A percentile compares a stretch with the other conserved stretches of the same genome.
These are phyloP conservation scores for Talaromyces borbonicus DNA, from an alignment of 495 filamentous ascomycete genomes.

Conservation along the genomic window DNA sequence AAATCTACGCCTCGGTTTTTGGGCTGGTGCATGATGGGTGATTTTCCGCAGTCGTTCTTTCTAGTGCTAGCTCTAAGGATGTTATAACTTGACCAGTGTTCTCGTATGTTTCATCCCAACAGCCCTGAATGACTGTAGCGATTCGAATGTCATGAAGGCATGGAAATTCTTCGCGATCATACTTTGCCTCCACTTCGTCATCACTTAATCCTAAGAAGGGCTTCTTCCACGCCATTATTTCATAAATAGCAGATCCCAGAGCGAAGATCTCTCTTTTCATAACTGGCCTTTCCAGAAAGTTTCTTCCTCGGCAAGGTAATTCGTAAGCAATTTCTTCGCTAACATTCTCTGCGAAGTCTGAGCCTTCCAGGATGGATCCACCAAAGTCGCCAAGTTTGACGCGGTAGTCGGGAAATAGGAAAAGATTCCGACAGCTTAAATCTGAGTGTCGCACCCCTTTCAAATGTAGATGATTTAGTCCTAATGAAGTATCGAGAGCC, in stretches of 20 bases:
- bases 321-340: not conserved
- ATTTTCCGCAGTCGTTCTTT: not conserved
- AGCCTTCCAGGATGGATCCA: not conserved
- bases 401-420: not conserved
- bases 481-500: not conserved
- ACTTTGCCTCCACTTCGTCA: constrained; percentile 13
- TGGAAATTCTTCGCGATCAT: constrained; percentile 11
- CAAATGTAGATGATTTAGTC: not conserved
- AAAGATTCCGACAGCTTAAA: constrained; percentile 1
- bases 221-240: constrained; percentile 18
- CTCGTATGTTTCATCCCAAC: constrained; percentile 9
- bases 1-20: no score
- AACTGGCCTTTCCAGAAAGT: not conserved
- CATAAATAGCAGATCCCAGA: constrained; percentile 19
- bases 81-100: not conserved
- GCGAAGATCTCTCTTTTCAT: constrained; percentile 17
- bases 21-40: no score
- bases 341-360: not conserved
- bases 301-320: not conserved
- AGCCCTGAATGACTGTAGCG: constrained; percentile 9
- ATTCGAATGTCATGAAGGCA: constrained; percentile 9
- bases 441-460: not conserved
- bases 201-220: constrained; percentile 16
- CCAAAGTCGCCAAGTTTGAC: constrained; percentile 1
- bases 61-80: not conserved